phyloP scores from a whole-genome alignment of 257 asterid species.

The Craterostigma plantagineum region DNA sequence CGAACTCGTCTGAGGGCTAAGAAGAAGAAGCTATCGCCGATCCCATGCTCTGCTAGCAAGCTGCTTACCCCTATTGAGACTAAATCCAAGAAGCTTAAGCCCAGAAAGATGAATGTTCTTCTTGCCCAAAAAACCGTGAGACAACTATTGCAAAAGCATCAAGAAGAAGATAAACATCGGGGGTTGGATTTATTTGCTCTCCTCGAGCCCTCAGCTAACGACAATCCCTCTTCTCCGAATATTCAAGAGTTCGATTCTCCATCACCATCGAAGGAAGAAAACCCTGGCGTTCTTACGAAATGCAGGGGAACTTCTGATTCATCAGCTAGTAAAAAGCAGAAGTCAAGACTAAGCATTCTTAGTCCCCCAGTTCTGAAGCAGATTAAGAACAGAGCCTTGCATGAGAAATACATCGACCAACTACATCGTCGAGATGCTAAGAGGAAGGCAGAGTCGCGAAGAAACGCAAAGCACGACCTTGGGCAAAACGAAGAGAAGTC shows the following conservation, averaged over 20 bases:
- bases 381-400: constrained; percentile 61
- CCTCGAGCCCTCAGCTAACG: constrained; percentile 40
- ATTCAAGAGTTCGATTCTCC: constrained; percentile 28
- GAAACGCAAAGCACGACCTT: constrained; percentile 18
- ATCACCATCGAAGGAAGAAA: constrained; percentile 12
- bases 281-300: no score
- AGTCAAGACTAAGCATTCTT: constrained; percentile 19
- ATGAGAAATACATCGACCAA: constrained; percentile 75
- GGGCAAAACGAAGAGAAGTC: constrained; percentile 7
- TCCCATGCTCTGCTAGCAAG: constrained; percentile 40
- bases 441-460: constrained; percentile 46
- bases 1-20: constrained; percentile 41
- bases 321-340: constrained; percentile 24
- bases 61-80: constrained; percentile 28
- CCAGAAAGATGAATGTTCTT: constrained; percentile 20
- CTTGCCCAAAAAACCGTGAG: constrained; percentile 45
- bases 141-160: constrained; percentile 44
- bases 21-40: constrained; percentile 16
- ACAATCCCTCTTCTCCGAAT: constrained; percentile 11
- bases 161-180: constrained; percentile 21
- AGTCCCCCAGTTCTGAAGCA: constrained; percentile 81
- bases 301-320: no score
- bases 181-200: constrained; percentile 41
- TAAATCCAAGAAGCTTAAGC: constrained; percentile 19
- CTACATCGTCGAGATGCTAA: constrained; percentile 66